Conservation (phyloP, 805 yeast genomes). For the Candida arabinofermentans region DNA sequence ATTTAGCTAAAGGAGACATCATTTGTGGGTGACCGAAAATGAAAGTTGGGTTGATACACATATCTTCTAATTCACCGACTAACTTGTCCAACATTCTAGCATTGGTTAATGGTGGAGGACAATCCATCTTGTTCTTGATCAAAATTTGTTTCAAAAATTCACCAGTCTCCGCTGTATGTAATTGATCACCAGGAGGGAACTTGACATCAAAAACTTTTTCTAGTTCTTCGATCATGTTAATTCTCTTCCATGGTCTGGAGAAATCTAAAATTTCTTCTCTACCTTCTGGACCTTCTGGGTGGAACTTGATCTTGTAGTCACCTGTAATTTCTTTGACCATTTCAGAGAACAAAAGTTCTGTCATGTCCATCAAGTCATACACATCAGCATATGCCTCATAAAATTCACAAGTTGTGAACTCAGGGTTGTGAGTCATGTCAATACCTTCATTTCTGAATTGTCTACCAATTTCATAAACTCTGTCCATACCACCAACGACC, state of each 20-base stretch:
- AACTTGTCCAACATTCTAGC: conserved; percentile 98
- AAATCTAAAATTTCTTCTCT: conserved; percentile 78
- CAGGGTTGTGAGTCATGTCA: conserved; percentile 98
- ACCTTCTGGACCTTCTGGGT: conserved; percentile 91
- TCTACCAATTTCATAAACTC: conserved; percentile 98
- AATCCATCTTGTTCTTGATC: conserved; percentile 76
- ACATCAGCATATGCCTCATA: conserved; percentile 98
- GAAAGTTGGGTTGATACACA: conserved; percentile 94
- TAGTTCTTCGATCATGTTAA: conserved; percentile 93
- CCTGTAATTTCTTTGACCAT: conserved; percentile 97
- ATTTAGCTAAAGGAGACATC: conserved; percentile 99
- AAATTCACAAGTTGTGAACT: conserved; percentile 97
- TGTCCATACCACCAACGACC: conserved; percentile 96
- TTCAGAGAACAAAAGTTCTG: conserved; percentile 90
- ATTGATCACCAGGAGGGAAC: conserved; percentile 94
- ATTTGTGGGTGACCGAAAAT: conserved; percentile 98
- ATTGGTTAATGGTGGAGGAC: conserved; percentile 87
- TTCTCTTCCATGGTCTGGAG: conserved; percentile 97
- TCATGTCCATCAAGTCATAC: conserved; percentile 90
- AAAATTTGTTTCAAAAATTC: conserved; percentile 79
- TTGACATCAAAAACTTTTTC: conserved; percentile 82
- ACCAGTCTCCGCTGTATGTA: conserved; percentile 92
- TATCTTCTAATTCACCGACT: conserved; percentile 94
- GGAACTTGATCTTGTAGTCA: conserved; percentile 77
- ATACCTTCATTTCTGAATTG: conserved; percentile 99